phyloP scores from a whole-genome alignment of 2,329 filamentous ascomycete species.

The Fusarium papillatum region DNA sequence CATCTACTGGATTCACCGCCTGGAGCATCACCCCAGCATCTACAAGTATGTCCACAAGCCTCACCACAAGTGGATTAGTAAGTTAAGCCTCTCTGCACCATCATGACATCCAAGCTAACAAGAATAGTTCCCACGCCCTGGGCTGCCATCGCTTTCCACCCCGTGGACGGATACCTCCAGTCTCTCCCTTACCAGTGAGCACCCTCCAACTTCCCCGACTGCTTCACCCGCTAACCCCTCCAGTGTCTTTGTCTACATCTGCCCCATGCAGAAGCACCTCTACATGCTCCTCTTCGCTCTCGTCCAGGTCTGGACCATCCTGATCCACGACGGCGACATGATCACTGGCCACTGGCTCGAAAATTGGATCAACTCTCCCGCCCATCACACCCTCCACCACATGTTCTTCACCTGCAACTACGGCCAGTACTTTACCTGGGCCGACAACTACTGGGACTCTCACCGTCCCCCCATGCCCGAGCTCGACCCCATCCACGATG shows the following conservation, averaged over 20 bases:
- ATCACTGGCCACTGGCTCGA: slow-evolving; percentile 61
- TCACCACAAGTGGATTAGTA: slow-evolving; percentile 64
- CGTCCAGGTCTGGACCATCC: slow-evolving; percentile 63
- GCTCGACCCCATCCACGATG: slow-evolving; percentile 59
- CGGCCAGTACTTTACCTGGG: slow-evolving; percentile 64
- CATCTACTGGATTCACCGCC: slow-evolving; percentile 63
- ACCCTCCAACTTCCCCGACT: background rate
- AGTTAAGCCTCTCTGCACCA: slow-evolving; percentile 23
- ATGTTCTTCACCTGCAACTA: slow-evolving; percentile 65
- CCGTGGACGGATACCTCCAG: slow-evolving; percentile 60
- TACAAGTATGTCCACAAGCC: slow-evolving; percentile 64
- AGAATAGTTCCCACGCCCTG: slow-evolving; percentile 58
- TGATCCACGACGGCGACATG: slow-evolving; percentile 65
- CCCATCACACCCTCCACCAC: slow-evolving; percentile 63
- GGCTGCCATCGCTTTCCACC: slow-evolving; percentile 62
- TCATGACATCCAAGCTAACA: slow-evolving; percentile 6
- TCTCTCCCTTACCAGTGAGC: slow-evolving; percentile 61
- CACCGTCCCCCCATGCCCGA: slow-evolving; percentile 58
- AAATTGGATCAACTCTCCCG: slow-evolving; percentile 62
- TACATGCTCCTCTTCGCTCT: slow-evolving; percentile 59
- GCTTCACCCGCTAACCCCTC: slow-evolving; percentile 11
- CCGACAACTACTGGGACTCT: slow-evolving; percentile 59
- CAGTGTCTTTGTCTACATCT: slow-evolving; percentile 59
- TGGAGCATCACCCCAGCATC: slow-evolving; percentile 59
- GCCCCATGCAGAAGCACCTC: slow-evolving; percentile 59